These are phyloP conservation scores for Mortierella sp. DNA, from an alignment of 371 early-diverging fungal species.

Conservation along the genomic window DNA sequence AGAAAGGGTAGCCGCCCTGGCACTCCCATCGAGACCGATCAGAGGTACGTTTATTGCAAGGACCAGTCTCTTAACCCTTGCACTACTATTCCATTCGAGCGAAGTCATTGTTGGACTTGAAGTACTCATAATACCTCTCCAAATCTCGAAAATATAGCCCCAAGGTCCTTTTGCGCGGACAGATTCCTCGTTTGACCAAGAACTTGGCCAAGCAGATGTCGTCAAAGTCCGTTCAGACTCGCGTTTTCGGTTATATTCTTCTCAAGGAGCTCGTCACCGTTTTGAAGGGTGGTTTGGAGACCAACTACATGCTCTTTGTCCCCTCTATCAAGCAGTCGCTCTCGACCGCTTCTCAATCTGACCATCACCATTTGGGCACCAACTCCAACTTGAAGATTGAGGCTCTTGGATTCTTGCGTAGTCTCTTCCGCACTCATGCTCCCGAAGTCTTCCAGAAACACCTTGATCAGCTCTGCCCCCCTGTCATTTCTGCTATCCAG, in stretches of 20 bases:
- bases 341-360: slow-evolving; percentile 59
- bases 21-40: slow-evolving; percentile 63
- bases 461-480: slow-evolving; percentile 72
- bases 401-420: slow-evolving; percentile 80
- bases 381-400: slow-evolving; percentile 91
- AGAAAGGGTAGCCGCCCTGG: slow-evolving; percentile 59
- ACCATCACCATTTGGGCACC: slow-evolving; percentile 70
- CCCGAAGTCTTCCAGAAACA: slow-evolving; percentile 71
- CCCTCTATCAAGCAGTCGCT: slow-evolving; percentile 81
- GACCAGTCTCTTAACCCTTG: neutral
- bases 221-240: slow-evolving; percentile 82
- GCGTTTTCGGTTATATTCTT: slow-evolving; percentile 83
- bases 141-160: slow-evolving; percentile 49
- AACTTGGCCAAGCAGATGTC: slow-evolving; percentile 79
- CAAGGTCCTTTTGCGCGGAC: slow-evolving; percentile 67
- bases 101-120: neutral
- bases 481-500: slow-evolving; percentile 71
- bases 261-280: slow-evolving; percentile 80
- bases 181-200: slow-evolving; percentile 77
- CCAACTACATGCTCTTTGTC: slow-evolving; percentile 75
- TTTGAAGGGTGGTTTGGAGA: slow-evolving; percentile 80
- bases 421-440: slow-evolving; percentile 74
- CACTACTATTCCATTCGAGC: neutral
- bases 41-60: slow-evolving; percentile 35
- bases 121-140: neutral